Percentiles rank a stretch among this genome's conserved stretches.
These are phyloP conservation scores for Saccharomycopsis fermentans DNA, from an alignment of 805 yeast species.

Conservation along the genomic window DNA sequence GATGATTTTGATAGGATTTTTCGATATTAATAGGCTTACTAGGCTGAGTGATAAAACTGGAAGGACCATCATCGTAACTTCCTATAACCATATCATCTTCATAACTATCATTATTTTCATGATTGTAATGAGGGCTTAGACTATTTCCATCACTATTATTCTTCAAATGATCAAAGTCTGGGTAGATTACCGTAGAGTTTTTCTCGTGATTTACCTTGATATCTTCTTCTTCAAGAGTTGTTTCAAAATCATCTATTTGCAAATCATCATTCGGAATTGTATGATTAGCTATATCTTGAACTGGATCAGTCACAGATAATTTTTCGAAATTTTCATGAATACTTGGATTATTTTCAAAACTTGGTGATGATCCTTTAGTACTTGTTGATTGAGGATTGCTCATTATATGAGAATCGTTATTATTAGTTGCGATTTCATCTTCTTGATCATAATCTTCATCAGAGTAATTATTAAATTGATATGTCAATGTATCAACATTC, in stretches of 20 bases:
- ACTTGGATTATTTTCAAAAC: neutral
- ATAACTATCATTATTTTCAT: neutral
- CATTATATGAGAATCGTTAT: constrained; percentile 23
- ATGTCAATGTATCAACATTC: constrained; percentile 58
- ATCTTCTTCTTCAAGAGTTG: neutral
- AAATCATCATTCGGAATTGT: neutral
- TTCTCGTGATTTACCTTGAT: neutral
- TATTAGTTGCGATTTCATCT: constrained; percentile 23
- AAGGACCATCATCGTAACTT: neutral
- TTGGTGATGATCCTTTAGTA: constrained; percentile 16
- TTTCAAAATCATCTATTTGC: neutral
- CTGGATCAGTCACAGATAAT: neutral
- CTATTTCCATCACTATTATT: neutral
- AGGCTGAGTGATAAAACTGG: constrained; percentile 19
- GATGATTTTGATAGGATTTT: constrained; percentile 21
- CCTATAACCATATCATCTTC: constrained; percentile 8
- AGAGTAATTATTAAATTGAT: constrained; percentile 62
- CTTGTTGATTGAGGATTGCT: neutral
- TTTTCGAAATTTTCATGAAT: neutral
- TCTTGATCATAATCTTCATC: constrained; percentile 55
- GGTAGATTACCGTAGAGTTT: neutral
- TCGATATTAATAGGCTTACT: constrained; percentile 24
- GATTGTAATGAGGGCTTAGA: constrained; percentile 4
- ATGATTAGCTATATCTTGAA: constrained; percentile 2
- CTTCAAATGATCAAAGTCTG: constrained; percentile 6